Evolutionary conservation across 169 alveolate species (phyloP).

Genomic region (Cyclospora cayetanensis): DNA sequence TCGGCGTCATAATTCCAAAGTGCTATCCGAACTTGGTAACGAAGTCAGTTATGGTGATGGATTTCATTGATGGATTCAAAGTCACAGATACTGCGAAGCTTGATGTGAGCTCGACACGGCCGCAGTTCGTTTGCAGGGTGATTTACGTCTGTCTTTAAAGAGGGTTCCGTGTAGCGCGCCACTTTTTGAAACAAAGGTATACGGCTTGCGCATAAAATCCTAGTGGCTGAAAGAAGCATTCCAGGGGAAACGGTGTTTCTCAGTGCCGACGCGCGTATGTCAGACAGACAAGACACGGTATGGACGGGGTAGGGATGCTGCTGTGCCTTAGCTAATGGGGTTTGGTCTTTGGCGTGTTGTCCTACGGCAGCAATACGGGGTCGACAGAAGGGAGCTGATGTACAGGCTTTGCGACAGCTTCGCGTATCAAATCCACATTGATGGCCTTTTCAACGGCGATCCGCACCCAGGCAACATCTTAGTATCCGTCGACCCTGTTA

Average conservation of each 20-base stretch:
- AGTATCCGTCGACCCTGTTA: constrained; percentile 76
- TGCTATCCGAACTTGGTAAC: constrained; percentile 83
- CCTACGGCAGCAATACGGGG: constrained; percentile 56
- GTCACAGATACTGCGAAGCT: constrained; percentile 84
- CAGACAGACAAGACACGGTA: too few species aligned
- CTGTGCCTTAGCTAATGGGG: not conserved
- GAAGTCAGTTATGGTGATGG: constrained; percentile 89
- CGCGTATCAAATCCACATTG: constrained; percentile 82
- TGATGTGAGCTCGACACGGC: constrained; percentile 76
- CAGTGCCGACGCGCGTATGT: too few species aligned
- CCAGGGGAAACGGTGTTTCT: too few species aligned
- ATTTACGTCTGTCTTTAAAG: too few species aligned
- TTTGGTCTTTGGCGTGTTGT: not conserved
- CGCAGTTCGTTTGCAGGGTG: too few species aligned
- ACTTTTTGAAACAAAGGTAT: too few species aligned
- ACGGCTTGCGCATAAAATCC: too few species aligned
- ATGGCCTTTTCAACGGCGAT: constrained; percentile 81
- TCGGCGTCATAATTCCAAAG: constrained; percentile 85
- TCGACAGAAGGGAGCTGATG: constrained; percentile 74
- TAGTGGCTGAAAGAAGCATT: too few species aligned
- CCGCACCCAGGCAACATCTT: constrained; percentile 95
- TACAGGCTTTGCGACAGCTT: constrained; percentile 78
- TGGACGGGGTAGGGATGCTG: not conserved
- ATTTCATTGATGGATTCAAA: constrained; percentile 88
- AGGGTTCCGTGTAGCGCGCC: too few species aligned